Base-by-base conservation (phyloP, 2,329 filamentous ascomycete species). In the Myotisia sp. region DNA sequence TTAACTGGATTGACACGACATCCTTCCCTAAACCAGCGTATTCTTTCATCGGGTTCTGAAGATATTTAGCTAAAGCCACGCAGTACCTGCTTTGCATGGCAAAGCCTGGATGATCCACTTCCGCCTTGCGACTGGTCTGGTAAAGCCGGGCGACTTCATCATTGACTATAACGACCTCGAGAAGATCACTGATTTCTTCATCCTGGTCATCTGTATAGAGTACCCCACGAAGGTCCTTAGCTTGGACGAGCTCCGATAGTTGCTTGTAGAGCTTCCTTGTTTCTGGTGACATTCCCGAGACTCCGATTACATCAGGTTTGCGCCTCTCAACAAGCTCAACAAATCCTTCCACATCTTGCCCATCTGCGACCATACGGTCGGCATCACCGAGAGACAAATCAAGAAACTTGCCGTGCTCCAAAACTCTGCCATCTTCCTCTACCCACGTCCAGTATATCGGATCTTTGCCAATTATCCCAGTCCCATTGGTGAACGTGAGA, bases 121-220 rank as follows among this genome's bases (percentile, higher is more conserved):
- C 65, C 7, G 81, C 86, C 26, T 86, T 75, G 9, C 77, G 72
- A 53, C 85, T 94, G 48, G 85, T 83, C 58, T 94, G 86, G 62
- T 94, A 98, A 3, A 95, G 70, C 28, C 90, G 76, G n/a, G 90
- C 90, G 32, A 94, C 85, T 59, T 98, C 90, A 48, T 98, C 90
- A 47, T 95, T 94, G 42, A 94, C 81, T 36, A 93, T 74, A 19
- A 95, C 68, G 6, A 95, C 79, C 39, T 95, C 87, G 19, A 98
- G 66, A 7, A 74, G 73, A 49, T 93, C 85, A 38, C 68, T 80
- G 37, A 76, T 70, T 42, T 80, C 79, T 41, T 85, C 77, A 37
- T 74, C 74, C 18, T 73, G 74, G n/a, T 87, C 80, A 43, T 93
- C 82, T 33, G 85, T 76, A 48, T 81, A 93, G n/a, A 83, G 74